phyloP scores from a whole-genome alignment of 495 filamentous ascomycete species.

The Lasiosphaeria hispida region DNA sequence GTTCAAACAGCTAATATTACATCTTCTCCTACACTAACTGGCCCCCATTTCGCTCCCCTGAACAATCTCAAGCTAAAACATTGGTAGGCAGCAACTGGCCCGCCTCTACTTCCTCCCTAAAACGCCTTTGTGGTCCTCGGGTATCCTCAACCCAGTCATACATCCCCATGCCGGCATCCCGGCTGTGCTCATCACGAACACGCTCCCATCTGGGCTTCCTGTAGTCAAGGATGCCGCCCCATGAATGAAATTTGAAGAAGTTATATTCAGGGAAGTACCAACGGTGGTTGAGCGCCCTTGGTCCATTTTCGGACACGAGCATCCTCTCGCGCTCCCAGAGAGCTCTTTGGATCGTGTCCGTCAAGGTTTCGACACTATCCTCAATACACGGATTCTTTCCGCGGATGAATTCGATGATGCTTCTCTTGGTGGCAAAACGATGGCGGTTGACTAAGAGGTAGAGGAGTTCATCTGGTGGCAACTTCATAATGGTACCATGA shows the following conservation, averaged over 20 bases:
- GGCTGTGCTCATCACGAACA: slow-evolving; percentile 10
- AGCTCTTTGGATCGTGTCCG: slow-evolving; percentile 9
- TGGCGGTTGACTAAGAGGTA: slow-evolving; percentile 31
- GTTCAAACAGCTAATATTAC: too few species aligned
- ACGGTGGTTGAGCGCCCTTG: slow-evolving; percentile 1
- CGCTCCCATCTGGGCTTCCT: slow-evolving; percentile 1
- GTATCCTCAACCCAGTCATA: slow-evolving; percentile 7
- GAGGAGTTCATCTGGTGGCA: slow-evolving; percentile 35
- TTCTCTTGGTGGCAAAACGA: slow-evolving; percentile 29
- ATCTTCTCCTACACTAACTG: too few species aligned
- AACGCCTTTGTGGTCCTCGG: not conserved
- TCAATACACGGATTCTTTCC: slow-evolving; percentile 25
- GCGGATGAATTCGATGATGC: slow-evolving; percentile 23
- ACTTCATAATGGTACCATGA: slow-evolving; percentile 39
- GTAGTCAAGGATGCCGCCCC: slow-evolving; percentile 26
- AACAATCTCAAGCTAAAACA: too few species aligned
- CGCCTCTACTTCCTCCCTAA: not conserved
- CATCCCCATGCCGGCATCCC: slow-evolving; percentile 15
- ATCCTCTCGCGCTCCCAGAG: slow-evolving; percentile 11
- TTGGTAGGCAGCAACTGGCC: not conserved
- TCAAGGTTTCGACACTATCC: slow-evolving; percentile 18
- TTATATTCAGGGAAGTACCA: slow-evolving; percentile 5
- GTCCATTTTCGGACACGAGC: slow-evolving; percentile 8
- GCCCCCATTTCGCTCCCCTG: too few species aligned
- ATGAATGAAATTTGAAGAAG: slow-evolving; percentile 4